Base-by-base conservation (phyloP, 352 stramenopile species). In the Elongisporangium prolatum region DNA sequence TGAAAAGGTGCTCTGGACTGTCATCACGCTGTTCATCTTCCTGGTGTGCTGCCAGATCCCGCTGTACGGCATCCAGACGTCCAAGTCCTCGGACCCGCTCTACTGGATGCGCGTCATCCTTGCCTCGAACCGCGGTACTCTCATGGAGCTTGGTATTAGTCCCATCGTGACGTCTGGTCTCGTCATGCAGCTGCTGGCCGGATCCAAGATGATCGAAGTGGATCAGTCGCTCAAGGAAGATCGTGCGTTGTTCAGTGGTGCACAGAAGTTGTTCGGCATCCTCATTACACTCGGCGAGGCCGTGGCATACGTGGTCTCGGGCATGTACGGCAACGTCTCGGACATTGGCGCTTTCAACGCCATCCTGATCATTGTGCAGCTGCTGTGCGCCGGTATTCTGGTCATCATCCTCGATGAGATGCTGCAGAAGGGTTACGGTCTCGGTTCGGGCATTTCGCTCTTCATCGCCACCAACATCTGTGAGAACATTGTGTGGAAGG, bases 401-500 rank as follows among this genome's bases (percentile, higher is more conserved):
- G 96, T 99, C 17, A 97, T 99, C 57, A 98, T 98, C 59, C 78
- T 99, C 16, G 98, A 99, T 71, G 97, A 99, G 80, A 91, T 99
- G 65, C 88, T 99, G 50, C 97, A 99, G 77, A 99, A 99, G 86
- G 97, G 98, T 51, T 99, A 99, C 76, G 98, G 98, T 56, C 85
- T 99, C 21, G 97, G 97, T 57, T 98, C 88, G 57, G 97, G 97
- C 67, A 99, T 99, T 73, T 99, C 93, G 63, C 93, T 99, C 56
- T 99, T 99, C 74, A 99, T 99, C 62, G 98, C 98, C 34, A 99
- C 97, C 59, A 99, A 99, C 86, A 99, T 99, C 77, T 99, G 98
- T 68, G 97, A 99, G 86, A 99, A 96, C 70, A 99, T 99, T 75
- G 93, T 99, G 28, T 99, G 98, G 97, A 99, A 99, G 80, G 96